Percentiles rank a stretch among this genome's conserved stretches.
These are phyloP conservation scores for Beauveria scarabaeidicola DNA, from an alignment of 2,329 filamentous ascomycete genomes.

Conservation along the genomic window DNA sequence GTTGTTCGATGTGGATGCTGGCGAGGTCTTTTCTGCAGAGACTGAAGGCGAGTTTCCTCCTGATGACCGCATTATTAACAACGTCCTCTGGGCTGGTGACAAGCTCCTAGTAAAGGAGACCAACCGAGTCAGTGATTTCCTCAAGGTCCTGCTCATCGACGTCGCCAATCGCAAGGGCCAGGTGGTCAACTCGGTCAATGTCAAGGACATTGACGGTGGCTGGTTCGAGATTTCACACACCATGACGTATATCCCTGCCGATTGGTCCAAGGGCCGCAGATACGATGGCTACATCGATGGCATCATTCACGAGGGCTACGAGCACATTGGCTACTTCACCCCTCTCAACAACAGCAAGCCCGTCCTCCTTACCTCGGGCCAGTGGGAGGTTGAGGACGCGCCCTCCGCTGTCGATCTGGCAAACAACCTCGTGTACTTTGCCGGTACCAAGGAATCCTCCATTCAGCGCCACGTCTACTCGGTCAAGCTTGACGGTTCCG, in stretches of 20 bases:
- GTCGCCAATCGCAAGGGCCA: slow-evolving; percentile 64
- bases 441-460: slow-evolving; percentile 76
- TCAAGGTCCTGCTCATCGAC: slow-evolving; percentile 82
- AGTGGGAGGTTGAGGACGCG: slow-evolving; percentile 85
- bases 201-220: slow-evolving; percentile 80
- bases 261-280: slow-evolving; percentile 63
- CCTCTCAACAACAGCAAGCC: slow-evolving; percentile 79
- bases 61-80: slow-evolving; percentile 81
- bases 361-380: slow-evolving; percentile 73
- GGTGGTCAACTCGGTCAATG: slow-evolving; percentile 70
- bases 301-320: slow-evolving; percentile 74
- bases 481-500: slow-evolving; percentile 73
- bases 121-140: slow-evolving; percentile 86
- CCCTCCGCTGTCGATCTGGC: slow-evolving; percentile 77
- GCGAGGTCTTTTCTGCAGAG: slow-evolving; percentile 70
- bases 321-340: slow-evolving; percentile 89
- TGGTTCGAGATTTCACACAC: slow-evolving; percentile 94
- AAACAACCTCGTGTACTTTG: slow-evolving; percentile 84
- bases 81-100: slow-evolving; percentile 81
- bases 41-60: slow-evolving; percentile 70
- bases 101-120: slow-evolving; percentile 85
- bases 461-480: slow-evolving; percentile 89
- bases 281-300: slow-evolving; percentile 91
- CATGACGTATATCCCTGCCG: slow-evolving; percentile 78
- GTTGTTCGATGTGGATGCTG: slow-evolving; percentile 76